Evolutionary conservation across 805 yeast genomes (phyloP), one percentile per base, ranked within the genome.

Genomic region (Lipomyces sp.): DNA sequence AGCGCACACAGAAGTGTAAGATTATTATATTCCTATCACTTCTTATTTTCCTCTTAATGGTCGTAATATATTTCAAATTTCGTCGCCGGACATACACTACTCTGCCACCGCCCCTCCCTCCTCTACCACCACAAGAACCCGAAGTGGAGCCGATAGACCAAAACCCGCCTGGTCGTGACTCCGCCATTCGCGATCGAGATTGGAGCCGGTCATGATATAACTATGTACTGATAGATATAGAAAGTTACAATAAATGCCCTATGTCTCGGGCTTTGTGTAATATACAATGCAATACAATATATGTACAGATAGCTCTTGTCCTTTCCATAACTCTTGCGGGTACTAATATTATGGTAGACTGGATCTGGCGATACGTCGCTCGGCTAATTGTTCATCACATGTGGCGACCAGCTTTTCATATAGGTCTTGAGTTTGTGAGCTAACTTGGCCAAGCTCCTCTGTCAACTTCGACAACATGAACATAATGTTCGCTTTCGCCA

Each of bases 1-100:
- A 89, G 75, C 83, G 95, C 67, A 90, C 97, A 1, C 91, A 92
- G 66, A 95, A 93, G 77, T 95, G 98, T 79, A 92, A 92, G 76
- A 78, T 94, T 50, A 93, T 94, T 11, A 81, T 94, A 51, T 82
- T 94, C 59, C 77, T 95, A 66, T 79, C 87, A 4, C 81, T 94
- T 63, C 76, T 92, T 32, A 94, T 92, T 30, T 79, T 92, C 42
- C 87, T 90, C 3, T 79, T 92, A 62, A 80, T 92, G 56, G 84
- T 92, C 70, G 75, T 92, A 15, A 85, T 93, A 2, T 78, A 92
- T 70, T 82, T 90, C 66, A 89, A 87, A 67, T 37, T 66, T 8
- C 57, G 50, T 18, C 51, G 64, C 37, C 45, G 67, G 4, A 55
- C 62, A 11, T 55, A 66, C 33, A 11, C 35, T 33, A 50, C 61